Conservation (phyloP, 352 stramenopile genomes). For the Phytophthora chlamydospora region DNA sequence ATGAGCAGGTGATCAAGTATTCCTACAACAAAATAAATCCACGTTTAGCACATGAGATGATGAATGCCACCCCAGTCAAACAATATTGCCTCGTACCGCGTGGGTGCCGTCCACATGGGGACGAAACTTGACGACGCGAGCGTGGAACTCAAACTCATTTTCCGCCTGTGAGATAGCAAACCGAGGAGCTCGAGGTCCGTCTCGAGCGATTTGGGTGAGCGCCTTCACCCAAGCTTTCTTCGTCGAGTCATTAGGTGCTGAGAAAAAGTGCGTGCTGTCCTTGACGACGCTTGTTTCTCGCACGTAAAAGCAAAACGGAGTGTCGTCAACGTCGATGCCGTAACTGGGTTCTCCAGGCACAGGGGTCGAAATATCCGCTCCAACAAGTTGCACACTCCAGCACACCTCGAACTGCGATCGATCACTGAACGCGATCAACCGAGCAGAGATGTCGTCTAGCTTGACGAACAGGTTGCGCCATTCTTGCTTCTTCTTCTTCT, state of each 20-base stretch:
- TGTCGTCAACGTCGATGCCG: constrained; percentile 51
- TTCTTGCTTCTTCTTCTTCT: constrained; percentile 40
- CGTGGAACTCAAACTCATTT: constrained; percentile 52
- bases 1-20: constrained; percentile 69
- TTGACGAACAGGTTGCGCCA: constrained; percentile 67
- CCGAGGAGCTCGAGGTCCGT: constrained; percentile 49
- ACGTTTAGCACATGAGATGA: not conserved
- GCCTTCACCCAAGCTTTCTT: constrained; percentile 67
- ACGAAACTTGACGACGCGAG: constrained; percentile 47
- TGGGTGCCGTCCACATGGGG: constrained; percentile 52
- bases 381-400: constrained; percentile 55
- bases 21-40: constrained; percentile 35
- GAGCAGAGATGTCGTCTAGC: constrained; percentile 68
- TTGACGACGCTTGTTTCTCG: constrained; percentile 43
- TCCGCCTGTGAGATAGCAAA: constrained; percentile 40
- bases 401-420: constrained; percentile 51
- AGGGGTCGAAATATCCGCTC: constrained; percentile 63
- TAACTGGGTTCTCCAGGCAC: constrained; percentile 59
- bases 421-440: constrained; percentile 63
- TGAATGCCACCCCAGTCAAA: too few species aligned
- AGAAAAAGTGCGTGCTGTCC: constrained; percentile 50
- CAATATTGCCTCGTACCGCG: constrained; percentile 38
- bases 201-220: constrained; percentile 47
- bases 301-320: constrained; percentile 66
- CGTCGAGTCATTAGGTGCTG: constrained; percentile 38